Base-by-base conservation (phyloP, 192 early-diverging fungal species). In the Rhizophagus clarus region DNA sequence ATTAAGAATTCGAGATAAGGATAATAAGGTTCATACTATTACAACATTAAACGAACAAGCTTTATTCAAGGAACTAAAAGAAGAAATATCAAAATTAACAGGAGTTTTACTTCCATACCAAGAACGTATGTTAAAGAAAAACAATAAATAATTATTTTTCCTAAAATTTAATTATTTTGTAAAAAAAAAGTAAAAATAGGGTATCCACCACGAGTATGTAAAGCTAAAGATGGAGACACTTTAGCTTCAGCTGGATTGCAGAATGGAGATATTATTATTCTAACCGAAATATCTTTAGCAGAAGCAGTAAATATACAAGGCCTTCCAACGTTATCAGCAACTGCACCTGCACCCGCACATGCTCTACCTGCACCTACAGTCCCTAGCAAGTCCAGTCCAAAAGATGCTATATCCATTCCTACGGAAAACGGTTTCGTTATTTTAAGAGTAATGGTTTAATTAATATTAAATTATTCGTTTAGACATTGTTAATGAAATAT, bases 181-280 rank as follows among this genome's bases (percentile, higher is more conserved):
- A 10, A 20, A 70, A 17, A 51, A 32, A 49, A 31, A 72, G 71
- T 72, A 1, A 72, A 72, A 28, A 15, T 51, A 72, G 71, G 71
- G 17, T 72, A 49, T 72, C 71, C 71, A 6, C 71, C 71, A 49
- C 10, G 26, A 12, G 26, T 72, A 14, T 72, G 71, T 29, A 29
- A 29, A 26, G 71, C 71, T 1, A 49, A 28, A 15, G 47, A 72
- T 34, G 24, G 31, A 8, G 71, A 49, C 17, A 72, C 71, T 26
- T 29, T 72, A 56, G 4, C n/a, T 14, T 72, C 71, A 14, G 45
- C 45, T 17, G 71, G 71, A 29, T 45, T 72, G 28, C 47, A 56
- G 17, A 72, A 72, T 47, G 71, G 71, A 20, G 71, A 72, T 26
- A 22, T 17, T 15, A 72, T 72, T 56, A 45, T 72, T 51, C 45